These are phyloP conservation scores for Coemansia brasiliensis DNA, from an alignment of 192 early-diverging fungal species.

Conservation along the genomic window DNA sequence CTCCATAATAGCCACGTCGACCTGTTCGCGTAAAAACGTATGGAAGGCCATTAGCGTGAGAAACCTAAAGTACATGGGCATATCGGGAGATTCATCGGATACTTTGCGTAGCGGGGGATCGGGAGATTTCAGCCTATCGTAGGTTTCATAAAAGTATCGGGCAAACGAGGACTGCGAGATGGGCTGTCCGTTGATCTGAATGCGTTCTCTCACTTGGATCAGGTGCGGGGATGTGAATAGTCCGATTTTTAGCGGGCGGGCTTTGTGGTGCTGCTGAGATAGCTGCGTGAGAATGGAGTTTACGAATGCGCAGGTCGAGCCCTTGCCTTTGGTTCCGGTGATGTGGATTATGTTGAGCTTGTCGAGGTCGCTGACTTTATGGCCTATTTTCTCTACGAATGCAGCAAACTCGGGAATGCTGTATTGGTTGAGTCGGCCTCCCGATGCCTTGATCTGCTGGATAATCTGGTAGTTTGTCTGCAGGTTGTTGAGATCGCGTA, in stretches of 20 bases:
- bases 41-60: conserved; percentile 90
- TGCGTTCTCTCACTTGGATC: conserved; percentile 87
- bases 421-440: conserved; percentile 28
- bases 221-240: conserved; percentile 94
- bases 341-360: conserved; percentile 76
- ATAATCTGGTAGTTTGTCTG: conserved; percentile 86
- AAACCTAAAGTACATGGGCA: conserved; percentile 87
- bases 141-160: conserved; percentile 86
- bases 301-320: conserved; percentile 79
- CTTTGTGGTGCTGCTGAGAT: conserved; percentile 9
- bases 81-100: conserved; percentile 14
- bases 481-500: conserved; percentile 75
- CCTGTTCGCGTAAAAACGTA: conserved; percentile 77
- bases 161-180: conserved; percentile 72
- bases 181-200: conserved; percentile 86
- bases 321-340: conserved; percentile 86
- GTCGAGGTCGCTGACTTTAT: conserved; percentile 67
- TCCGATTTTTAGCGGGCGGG: conserved; percentile 54
- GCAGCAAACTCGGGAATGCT: conserved; percentile 37
- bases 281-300: conserved; percentile 72
- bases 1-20: conserved; percentile 80
- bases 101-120: conserved; percentile 29
- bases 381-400: conserved; percentile 29
- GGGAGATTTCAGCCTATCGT: conserved; percentile 64
- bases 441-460: conserved; percentile 61